Conservation (phyloP, 805 yeast species). For the Clavispora santaluciae region DNA sequence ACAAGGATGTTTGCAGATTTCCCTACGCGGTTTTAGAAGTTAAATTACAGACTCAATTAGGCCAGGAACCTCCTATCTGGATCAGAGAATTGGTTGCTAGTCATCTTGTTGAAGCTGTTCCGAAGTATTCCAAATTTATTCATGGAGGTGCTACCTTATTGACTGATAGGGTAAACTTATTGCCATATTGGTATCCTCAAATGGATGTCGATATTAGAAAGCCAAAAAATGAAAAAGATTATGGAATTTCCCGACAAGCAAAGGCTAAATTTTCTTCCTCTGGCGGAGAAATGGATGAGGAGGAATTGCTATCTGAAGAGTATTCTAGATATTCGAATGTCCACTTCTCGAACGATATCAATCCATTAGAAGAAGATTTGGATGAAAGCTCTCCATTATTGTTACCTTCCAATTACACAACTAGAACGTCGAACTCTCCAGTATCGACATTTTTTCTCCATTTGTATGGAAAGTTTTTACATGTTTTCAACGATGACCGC, state of each 20-base stretch:
- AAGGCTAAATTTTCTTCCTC: constrained; percentile 30
- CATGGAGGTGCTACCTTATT: constrained; percentile 94
- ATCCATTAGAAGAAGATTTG: constrained; percentile 48
- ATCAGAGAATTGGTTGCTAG: constrained; percentile 86
- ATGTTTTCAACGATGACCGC: constrained; percentile 42
- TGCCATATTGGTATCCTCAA: constrained; percentile 98
- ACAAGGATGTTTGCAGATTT: constrained; percentile 82
- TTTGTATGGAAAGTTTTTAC: constrained; percentile 33
- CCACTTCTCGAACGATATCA: constrained; percentile 41
- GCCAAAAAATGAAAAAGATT: constrained; percentile 58
- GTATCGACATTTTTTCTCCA: constrained; percentile 28
- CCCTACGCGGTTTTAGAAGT: constrained; percentile 98
- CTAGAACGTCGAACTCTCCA: constrained; percentile 25
- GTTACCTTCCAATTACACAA: constrained; percentile 31
- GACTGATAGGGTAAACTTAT: constrained; percentile 74
- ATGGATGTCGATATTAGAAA: constrained; percentile 94
- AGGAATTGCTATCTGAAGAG: constrained; percentile 50
- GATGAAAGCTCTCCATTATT: constrained; percentile 41
- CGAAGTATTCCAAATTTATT: constrained; percentile 94
- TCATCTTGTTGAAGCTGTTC: constrained; percentile 96
- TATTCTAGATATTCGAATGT: constrained; percentile 31
- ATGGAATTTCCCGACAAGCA: constrained; percentile 57
- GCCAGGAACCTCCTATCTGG: constrained; percentile 99
- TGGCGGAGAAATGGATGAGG: constrained; percentile 65
- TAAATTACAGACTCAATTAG: constrained; percentile 93